phyloP scores from a whole-genome alignment of 116 monocot species.

The Cymodocea nodosa region DNA sequence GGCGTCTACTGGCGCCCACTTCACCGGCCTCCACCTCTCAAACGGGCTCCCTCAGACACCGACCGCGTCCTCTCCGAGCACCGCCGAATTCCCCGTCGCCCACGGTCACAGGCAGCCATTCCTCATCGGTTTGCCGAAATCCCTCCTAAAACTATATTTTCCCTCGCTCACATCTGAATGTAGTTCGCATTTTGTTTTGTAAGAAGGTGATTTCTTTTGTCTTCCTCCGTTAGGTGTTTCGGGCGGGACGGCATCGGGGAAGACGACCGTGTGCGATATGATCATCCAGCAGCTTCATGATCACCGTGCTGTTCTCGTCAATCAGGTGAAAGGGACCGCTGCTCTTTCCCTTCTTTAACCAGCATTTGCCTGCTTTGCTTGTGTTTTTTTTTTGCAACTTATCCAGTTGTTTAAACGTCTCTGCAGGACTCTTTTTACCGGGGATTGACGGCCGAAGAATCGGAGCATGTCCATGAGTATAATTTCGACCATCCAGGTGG shows the following conservation, averaged over 20 bases:
- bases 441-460: slow-evolving; percentile 44
- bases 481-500: slow-evolving; percentile 58
- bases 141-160: neutral
- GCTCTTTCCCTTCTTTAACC: neutral
- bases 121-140: slow-evolving; percentile 7
- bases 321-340: slow-evolving; percentile 31
- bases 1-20: slow-evolving; percentile 31
- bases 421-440: slow-evolving; percentile 45
- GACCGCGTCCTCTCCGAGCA: neutral
- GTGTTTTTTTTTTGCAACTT: neutral
- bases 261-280: slow-evolving; percentile 88
- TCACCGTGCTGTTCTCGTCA: slow-evolving; percentile 65
- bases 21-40: slow-evolving; percentile 38
- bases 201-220: neutral
- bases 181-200: neutral
- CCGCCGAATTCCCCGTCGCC: neutral
- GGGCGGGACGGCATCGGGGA: slow-evolving; percentile 76
- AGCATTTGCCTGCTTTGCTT: neutral
- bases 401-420: neutral
- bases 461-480: slow-evolving; percentile 34
- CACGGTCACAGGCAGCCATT: slow-evolving; percentile 22
- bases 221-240: slow-evolving; percentile 33
- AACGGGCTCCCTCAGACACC: neutral
- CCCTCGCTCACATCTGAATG: neutral
- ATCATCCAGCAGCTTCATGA: slow-evolving; percentile 88